phyloP scores from a whole-genome alignment of 2,329 filamentous ascomycete genomes.

The Alternaria consortialis region DNA sequence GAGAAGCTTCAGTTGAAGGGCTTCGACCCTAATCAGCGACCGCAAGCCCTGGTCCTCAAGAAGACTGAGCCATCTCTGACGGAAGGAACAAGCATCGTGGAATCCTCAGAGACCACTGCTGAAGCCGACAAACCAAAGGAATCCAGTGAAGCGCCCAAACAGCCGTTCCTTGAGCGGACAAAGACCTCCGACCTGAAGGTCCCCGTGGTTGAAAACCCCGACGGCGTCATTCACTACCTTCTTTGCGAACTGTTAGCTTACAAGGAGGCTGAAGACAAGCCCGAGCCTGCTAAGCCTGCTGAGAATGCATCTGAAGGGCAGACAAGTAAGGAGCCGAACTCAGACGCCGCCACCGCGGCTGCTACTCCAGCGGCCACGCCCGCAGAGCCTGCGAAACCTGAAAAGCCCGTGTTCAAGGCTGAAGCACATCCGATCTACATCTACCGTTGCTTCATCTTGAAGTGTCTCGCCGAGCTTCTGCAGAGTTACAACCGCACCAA shows the following conservation, averaged over 20 bases:
- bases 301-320: conserved; percentile 53
- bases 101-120: conserved; percentile 37
- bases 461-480: conserved; percentile 88
- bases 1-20: conserved; percentile 80
- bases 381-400: conserved; percentile 52
- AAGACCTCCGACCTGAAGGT: conserved; percentile 78
- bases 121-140: conserved; percentile 49
- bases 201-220: conserved; percentile 88
- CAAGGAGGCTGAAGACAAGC: conserved; percentile 89
- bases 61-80: conserved; percentile 50
- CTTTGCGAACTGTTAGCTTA: conserved; percentile 92
- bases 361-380: conserved; percentile 14
- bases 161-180: conserved; percentile 67
- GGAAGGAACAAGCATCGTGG: conserved; percentile 23
- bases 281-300: conserved; percentile 56
- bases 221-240: conserved; percentile 94
- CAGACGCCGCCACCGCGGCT: conserved; percentile 9
- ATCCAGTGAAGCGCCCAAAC: conserved; percentile 41
- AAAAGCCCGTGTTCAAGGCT: conserved; percentile 83
- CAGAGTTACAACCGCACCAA: conserved; percentile 94
- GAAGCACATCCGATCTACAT: conserved; percentile 96
- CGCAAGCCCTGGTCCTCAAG: conserved; percentile 64
- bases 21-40: conserved; percentile 65
- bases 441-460: conserved; percentile 93
- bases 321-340: conserved; percentile 15